Percentiles rank a stretch among this genome's conserved stretches.
Conservation (phyloP, 768 basidiomycete genomes). For the Lentinula lateritia region DNA sequence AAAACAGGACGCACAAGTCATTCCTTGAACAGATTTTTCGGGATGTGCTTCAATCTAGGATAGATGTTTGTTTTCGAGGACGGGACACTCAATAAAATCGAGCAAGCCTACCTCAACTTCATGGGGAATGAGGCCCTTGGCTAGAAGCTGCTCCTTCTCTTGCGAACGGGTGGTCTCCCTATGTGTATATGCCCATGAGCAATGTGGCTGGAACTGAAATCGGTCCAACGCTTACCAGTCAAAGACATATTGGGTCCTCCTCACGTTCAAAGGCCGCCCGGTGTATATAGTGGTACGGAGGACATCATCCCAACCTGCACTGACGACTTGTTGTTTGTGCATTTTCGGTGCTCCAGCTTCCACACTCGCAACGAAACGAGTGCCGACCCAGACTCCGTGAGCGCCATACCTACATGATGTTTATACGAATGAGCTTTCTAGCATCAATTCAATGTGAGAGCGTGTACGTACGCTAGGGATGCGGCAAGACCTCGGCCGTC, state of each 20-base stretch:
- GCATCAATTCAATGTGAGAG: too few species aligned
- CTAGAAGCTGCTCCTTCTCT: constrained; percentile 55
- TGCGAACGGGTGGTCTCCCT: constrained; percentile 59
- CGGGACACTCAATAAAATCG: background rate
- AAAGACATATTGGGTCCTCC: constrained; percentile 72
- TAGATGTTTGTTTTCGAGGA: background rate
- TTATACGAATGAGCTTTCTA: background rate
- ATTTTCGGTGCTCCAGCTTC: constrained; percentile 75
- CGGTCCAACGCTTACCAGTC: constrained; percentile 47
- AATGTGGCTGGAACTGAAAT: background rate
- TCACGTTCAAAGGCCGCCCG: constrained; percentile 78
- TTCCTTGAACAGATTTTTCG: constrained; percentile 54
- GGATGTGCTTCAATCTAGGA: constrained; percentile 50
- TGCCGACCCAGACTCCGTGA: constrained; percentile 84
- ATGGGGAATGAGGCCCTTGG: constrained; percentile 69
- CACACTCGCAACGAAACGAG: constrained; percentile 77
- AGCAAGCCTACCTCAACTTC: constrained; percentile 42
- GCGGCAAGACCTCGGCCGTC: constrained; percentile 81
- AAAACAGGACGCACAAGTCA: constrained; percentile 43
- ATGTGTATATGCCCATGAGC: background rate
- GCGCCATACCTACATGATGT: constrained; percentile 60
- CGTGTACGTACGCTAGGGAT: constrained; percentile 48
- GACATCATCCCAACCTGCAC: constrained; percentile 73
- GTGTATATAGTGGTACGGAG: constrained; percentile 68
- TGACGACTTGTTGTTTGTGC: constrained; percentile 64